Percentiles rank a stretch among this genome's conserved stretches.
Evolutionary conservation across 306 rosid genomes (phyloP).

Genomic region (Potentilla sterilis): DNA sequence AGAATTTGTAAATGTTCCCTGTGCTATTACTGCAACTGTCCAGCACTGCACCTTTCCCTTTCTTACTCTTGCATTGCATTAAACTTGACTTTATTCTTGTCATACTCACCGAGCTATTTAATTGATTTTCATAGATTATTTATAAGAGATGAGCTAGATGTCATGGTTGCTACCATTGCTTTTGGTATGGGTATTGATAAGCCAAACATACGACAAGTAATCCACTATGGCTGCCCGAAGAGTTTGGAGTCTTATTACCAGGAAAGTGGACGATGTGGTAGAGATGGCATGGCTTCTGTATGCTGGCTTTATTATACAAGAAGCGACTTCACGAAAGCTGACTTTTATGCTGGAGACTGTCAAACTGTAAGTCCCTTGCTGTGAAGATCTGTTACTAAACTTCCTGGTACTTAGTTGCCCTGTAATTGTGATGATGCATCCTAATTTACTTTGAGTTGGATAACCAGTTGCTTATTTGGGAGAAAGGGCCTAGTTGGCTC

Average conservation of each 20-base stretch:
- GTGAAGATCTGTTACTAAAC: not conserved
- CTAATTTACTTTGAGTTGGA: not conserved
- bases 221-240: conserved; percentile 94
- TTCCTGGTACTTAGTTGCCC: not conserved
- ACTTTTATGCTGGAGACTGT: conserved; percentile 58
- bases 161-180: conserved; percentile 94
- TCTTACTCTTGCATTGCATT: not conserved
- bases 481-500: not conserved
- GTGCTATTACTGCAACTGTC: conserved; percentile 21
- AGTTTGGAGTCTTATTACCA: conserved; percentile 86
- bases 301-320: conserved; percentile 94
- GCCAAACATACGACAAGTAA: conserved; percentile 86
- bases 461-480: not conserved
- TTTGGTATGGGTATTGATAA: conserved; percentile 98
- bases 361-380: conserved; percentile 47
- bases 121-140: conserved; percentile 54
- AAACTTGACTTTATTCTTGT: conserved; percentile 19
- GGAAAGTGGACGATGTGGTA: conserved; percentile 92
- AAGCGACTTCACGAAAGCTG: conserved; percentile 68
- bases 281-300: conserved; percentile 88
- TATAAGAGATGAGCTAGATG: conserved; percentile 69
- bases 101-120: conserved; percentile 17
- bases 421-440: not conserved
- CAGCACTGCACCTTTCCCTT: conserved; percentile 18
- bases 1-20: conserved; percentile 19